Evolutionary conservation across 257 asterid genomes (phyloP), one percentile per base, ranked within the genome.

Genomic region (Hygrophila difformis): DNA sequence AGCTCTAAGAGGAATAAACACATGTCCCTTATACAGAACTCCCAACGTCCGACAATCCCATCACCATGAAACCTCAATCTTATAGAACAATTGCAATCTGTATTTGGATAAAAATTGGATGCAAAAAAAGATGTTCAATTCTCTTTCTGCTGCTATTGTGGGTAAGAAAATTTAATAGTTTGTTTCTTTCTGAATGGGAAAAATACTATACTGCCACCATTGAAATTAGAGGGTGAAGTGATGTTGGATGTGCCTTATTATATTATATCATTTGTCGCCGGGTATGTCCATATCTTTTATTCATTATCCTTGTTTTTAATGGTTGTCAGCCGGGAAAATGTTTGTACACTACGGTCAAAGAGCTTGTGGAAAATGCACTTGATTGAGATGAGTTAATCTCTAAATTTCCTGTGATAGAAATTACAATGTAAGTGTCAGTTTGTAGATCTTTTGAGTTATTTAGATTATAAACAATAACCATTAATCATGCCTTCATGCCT

Each of bases 341-440:
- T 55, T 65, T 86, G 55, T 86, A 86, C 64, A 86, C 96, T 53
- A 86, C 96, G 39, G 94, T 86, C 39, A 63, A 94, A 57, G 94
- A 86, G 73, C 94, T 86, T 55, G 94, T 86, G 56, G 96, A 86
- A 62, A 86, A 86, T 82, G 85, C 94, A 7, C 96, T 86, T 55
- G 96, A 86, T 67, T 86, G 94, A 53, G 89, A 94, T 13, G 96
- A 86, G 68, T 74, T 94, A 28, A 77, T 86, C 53, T 66, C 87
- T 4, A 81, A 86, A 63, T 89, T 86, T 67, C 96, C 94, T 0
- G 22, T 77, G 40, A 63, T 86, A 60, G 93, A 86, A 64, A 77
- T 86, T 54, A 75, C 84, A 51, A 79, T 86, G 96, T 86, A 70
- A 66, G 80, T 48, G 28, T 35, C 19, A 26, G 24, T 23, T 24